Conservation (phyloP, 176 grass and related monocot genomes). For the Aegilops sharonensis region DNA sequence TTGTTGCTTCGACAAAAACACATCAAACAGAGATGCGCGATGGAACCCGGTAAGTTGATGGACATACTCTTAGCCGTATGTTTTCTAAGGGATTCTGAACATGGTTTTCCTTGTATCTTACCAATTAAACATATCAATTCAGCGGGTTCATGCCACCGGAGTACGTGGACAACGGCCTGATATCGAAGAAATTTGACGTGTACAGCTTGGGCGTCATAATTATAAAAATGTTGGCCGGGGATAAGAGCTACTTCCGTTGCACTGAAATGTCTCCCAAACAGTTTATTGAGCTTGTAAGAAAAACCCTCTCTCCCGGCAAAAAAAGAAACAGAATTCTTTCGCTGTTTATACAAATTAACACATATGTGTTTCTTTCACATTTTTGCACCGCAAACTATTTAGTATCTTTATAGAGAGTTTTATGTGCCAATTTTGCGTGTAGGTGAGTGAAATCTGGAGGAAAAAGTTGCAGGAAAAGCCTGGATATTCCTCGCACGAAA, state of each 20-base stretch:
- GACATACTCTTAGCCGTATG: too few relatives aligned
- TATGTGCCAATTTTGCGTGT: neutral
- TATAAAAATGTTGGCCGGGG: too few relatives aligned
- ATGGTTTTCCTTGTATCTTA: too few relatives aligned
- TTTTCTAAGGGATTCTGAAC: too few relatives aligned
- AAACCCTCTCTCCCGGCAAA: neutral
- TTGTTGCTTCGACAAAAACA: too few relatives aligned
- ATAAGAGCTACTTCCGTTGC: neutral
- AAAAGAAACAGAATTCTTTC: too few relatives aligned
- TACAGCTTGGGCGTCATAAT: too few relatives aligned
- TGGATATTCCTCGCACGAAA: neutral
- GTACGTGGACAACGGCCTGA: accelerated
- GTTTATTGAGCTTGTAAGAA: neutral
- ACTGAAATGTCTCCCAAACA: neutral
- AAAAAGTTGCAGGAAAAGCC: neutral
- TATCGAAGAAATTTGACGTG: too few relatives aligned
- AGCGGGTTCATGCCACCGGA: too few relatives aligned
- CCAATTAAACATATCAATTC: too few relatives aligned
- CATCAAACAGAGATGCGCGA: too few relatives aligned
- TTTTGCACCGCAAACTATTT: neutral
- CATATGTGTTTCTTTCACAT: neutral
- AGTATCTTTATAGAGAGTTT: neutral
- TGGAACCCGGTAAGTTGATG: too few relatives aligned
- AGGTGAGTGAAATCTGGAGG: neutral
- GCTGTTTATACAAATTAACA: neutral